Conservation (phyloP, 2,329 filamentous ascomycete species). For the Pseudogymnoascus sp. region DNA sequence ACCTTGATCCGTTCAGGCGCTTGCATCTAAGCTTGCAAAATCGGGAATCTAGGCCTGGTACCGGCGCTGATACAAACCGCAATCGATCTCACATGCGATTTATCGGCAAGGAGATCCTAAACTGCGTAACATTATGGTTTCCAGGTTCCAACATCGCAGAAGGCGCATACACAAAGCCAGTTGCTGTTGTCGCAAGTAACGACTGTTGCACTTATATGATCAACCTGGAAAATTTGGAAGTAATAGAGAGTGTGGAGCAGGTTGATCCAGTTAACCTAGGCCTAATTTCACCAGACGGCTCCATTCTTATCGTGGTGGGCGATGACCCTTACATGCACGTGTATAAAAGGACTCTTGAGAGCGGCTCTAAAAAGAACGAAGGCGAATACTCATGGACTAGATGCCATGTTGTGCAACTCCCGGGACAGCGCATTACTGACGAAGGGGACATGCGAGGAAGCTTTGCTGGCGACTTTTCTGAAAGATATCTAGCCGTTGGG, state of each 20-base stretch:
- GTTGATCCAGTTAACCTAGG: conserved; percentile 88
- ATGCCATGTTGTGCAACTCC: conserved; percentile 45
- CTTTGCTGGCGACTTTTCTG: conserved; percentile 71
- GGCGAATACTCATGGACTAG: conserved; percentile 40
- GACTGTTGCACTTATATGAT: conserved; percentile 84
- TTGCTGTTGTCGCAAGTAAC: conserved; percentile 82
- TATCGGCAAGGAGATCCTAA: conserved; percentile 53
- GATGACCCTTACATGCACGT: conserved; percentile 84
- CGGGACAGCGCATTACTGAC: conserved; percentile 49
- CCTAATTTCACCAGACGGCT: conserved; percentile 84
- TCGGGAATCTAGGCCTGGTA: neutral
- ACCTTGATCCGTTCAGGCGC: conserved; percentile 31
- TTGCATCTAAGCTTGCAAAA: conserved; percentile 2
- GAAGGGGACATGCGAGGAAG: conserved; percentile 53
- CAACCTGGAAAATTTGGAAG: conserved; percentile 58
- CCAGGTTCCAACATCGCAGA: conserved; percentile 27
- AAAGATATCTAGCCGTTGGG: conserved; percentile 63
- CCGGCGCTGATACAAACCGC: neutral
- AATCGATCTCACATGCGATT: conserved; percentile 37
- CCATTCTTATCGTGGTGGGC: conserved; percentile 71
- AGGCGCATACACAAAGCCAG: conserved; percentile 40
- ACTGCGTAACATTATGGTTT: conserved; percentile 58
- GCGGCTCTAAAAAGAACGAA: conserved; percentile 17
- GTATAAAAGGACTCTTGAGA: conserved; percentile 46
- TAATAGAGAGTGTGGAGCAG: conserved; percentile 63